Percentiles rank a stretch among this genome's conserved stretches.
phyloP scores from a whole-genome alignment of 2,329 filamentous ascomycete species.

The Hawksworthiomyces lignivorus region DNA sequence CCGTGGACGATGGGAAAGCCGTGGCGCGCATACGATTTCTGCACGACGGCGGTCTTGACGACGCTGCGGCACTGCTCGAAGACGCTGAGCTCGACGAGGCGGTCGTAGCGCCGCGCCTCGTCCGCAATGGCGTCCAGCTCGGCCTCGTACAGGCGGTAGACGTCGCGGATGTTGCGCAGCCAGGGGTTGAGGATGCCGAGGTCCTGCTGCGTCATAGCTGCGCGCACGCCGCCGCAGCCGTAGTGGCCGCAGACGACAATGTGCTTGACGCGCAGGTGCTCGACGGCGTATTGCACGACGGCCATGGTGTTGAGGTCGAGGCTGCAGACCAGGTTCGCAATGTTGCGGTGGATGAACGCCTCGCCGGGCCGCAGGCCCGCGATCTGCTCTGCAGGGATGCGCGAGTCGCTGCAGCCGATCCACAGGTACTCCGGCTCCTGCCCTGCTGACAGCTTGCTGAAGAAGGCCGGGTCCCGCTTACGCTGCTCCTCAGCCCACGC shows the following conservation, averaged over 20 bases:
- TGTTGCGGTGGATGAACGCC: constrained; percentile 91
- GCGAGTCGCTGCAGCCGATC: constrained; percentile 87
- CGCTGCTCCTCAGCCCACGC: constrained; percentile 56
- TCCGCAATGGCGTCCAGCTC: constrained; percentile 59
- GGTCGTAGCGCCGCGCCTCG: constrained; percentile 54
- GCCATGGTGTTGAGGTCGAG: constrained; percentile 44
- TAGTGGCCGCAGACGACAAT: constrained; percentile 75
- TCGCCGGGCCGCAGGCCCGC: constrained; percentile 79
- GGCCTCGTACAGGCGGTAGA: constrained; percentile 62
- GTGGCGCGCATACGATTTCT: constrained; percentile 58
- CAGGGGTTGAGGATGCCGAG: constrained; percentile 65
- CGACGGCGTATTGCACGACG: constrained; percentile 78
- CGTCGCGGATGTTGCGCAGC: constrained; percentile 67
- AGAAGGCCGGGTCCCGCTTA: constrained; percentile 55
- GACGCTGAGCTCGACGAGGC: constrained; percentile 79
- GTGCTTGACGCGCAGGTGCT: constrained; percentile 72
- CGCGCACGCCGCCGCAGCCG: constrained; percentile 41
- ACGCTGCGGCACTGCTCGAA: constrained; percentile 68
- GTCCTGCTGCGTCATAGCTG: constrained; percentile 61
- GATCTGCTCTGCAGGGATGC: constrained; percentile 85
- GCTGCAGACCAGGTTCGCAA: constrained; percentile 78
- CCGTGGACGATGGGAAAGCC: constrained; percentile 63
- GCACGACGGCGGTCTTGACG: constrained; percentile 72
- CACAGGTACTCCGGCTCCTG: constrained; percentile 69
- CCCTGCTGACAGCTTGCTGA: constrained; percentile 54